A percentile compares a stretch with the other conserved stretches of the same genome.
Evolutionary conservation across 2,329 filamentous ascomycete genomes (phyloP).

Genomic region (Seiridium cupressi): DNA sequence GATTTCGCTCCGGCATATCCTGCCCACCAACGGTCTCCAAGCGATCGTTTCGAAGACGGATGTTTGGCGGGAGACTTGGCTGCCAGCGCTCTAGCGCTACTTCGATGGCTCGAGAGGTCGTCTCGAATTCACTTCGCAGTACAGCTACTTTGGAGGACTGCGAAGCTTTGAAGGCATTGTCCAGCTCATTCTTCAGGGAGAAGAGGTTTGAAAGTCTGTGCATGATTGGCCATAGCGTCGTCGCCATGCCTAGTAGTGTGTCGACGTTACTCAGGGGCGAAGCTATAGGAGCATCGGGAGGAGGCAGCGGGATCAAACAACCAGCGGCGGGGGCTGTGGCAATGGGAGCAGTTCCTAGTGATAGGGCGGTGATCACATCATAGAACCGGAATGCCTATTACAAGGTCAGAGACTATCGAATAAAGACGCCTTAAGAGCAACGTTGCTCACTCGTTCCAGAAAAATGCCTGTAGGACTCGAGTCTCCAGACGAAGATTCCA

Average conservation of each 20-base stretch:
- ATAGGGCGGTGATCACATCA: constrained; percentile 63
- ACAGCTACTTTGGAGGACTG: constrained; percentile 44
- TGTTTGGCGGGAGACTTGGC: constrained; percentile 44
- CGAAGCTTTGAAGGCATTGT: constrained; percentile 39
- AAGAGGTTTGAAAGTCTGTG: constrained; percentile 57
- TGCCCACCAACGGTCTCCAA: constrained; percentile 14
- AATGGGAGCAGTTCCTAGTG: constrained; percentile 56
- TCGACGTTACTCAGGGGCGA: constrained; percentile 53
- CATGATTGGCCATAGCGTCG: constrained; percentile 62
- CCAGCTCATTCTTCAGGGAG: constrained; percentile 50
- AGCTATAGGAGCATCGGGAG: constrained; percentile 39
- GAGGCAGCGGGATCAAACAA: constrained; percentile 44
- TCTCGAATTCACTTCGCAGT: constrained; percentile 48
- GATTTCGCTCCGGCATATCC: constrained; percentile 33
- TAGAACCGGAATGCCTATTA: constrained; percentile 62
- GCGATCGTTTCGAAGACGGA: constrained; percentile 24
- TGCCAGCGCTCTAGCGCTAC: constrained; percentile 54
- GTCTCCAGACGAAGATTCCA: constrained; percentile 45
- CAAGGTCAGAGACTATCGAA: constrained; percentile 19
- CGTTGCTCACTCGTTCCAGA: constrained; percentile 51
- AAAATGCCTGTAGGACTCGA: constrained; percentile 54
- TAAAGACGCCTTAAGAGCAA: not conserved
- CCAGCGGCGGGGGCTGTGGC: constrained; percentile 47
- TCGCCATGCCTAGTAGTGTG: constrained; percentile 59
- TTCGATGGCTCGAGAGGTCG: constrained; percentile 54